Conservation (phyloP, 257 asterid species). For the Solanum gandarillasii region DNA sequence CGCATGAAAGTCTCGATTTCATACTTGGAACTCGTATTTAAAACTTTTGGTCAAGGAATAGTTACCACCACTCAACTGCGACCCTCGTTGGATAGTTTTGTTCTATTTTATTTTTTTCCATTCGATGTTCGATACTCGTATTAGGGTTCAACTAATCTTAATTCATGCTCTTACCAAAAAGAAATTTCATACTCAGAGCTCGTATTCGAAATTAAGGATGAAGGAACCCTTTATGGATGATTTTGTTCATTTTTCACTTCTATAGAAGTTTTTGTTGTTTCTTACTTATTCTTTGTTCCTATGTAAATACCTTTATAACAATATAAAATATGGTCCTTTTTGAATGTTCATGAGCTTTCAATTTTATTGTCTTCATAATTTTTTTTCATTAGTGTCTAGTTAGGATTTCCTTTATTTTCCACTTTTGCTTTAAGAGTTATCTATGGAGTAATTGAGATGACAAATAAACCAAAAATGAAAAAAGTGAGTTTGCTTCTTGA, state of each 20-base stretch:
- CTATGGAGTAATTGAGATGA: background rate
- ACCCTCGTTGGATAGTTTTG: too few relatives aligned
- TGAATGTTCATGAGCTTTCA: background rate
- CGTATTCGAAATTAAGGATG: background rate
- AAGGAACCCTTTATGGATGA: background rate
- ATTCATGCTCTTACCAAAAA: background rate
- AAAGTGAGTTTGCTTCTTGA: background rate
- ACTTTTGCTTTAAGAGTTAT: background rate
- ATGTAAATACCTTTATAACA: background rate
- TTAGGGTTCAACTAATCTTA: fast-evolving
- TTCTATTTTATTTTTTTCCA: background rate
- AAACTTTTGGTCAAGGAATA: background rate
- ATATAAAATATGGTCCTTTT: slow-evolving; percentile 1
- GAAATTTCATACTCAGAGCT: background rate
- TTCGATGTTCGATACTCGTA: background rate
- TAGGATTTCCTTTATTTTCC: background rate
- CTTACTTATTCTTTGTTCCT: background rate
- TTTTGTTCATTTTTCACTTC: background rate
- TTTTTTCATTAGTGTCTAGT: background rate
- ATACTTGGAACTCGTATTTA: background rate
- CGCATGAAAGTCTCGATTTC: background rate
- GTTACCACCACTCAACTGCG: background rate
- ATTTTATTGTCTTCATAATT: background rate
- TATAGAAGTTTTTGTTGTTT: background rate
- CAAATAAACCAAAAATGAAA: background rate